Percentiles rank a stretch among this genome's conserved stretches.
phyloP scores from a whole-genome alignment of 1,284 basidiomycete species.

The Papiliotrema fonsecae region DNA sequence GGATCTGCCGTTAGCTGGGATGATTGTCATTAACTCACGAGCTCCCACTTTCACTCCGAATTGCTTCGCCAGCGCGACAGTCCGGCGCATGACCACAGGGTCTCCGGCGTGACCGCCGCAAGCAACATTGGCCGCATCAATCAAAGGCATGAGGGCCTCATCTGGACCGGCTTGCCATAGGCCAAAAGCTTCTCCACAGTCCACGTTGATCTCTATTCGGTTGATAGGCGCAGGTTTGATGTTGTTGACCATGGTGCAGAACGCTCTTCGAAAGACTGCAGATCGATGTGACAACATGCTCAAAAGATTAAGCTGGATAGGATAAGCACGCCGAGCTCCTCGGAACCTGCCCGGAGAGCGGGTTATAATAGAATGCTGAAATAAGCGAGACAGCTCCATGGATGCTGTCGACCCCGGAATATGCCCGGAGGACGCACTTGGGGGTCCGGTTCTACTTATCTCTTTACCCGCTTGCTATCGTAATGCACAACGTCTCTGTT shows the following conservation, averaged over 20 bases:
- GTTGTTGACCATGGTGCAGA: conserved; percentile 1
- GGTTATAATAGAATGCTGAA: no score
- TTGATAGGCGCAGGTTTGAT: background rate
- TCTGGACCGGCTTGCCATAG: conserved; percentile 39
- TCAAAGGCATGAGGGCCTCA: conserved; percentile 35
- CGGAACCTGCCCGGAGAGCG: no score
- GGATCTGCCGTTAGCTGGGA: conserved; percentile 14
- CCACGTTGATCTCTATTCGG: conserved; percentile 35
- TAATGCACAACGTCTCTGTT: no score
- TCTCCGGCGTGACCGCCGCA: conserved; percentile 44
- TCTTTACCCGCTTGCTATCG: no score
- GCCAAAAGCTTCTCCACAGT: conserved; percentile 39
- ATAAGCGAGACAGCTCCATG: no score
- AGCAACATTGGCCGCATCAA: conserved; percentile 37
- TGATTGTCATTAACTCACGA: conserved; percentile 10
- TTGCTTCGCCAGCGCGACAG: conserved; percentile 35
- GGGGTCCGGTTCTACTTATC: no score
- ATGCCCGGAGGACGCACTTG: no score
- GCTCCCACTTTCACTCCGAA: conserved; percentile 41
- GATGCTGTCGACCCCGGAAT: no score
- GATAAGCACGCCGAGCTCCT: no score
- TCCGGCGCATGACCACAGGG: conserved; percentile 39
- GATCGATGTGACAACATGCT: no score
- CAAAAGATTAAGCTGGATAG: background rate
- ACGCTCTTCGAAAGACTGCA: no score